Base-by-base conservation (phyloP, 2,329 filamentous ascomycete genomes). In the Pseudonectria buxi region DNA sequence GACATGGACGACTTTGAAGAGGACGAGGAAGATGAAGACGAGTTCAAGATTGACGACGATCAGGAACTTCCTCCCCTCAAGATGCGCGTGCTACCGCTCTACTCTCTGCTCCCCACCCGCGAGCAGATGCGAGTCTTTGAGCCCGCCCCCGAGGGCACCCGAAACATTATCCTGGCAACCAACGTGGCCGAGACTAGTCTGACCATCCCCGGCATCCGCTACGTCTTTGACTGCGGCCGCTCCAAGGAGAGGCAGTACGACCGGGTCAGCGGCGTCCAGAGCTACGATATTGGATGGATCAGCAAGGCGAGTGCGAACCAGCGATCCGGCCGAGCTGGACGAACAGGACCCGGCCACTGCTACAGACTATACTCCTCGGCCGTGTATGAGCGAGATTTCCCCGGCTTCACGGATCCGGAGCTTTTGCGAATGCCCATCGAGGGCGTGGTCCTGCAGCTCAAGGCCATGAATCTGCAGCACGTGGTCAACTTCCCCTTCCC, bases 151-250 rank as follows among this genome's bases (percentile, higher is more conserved):
- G 83, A 89, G 36, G 85, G 84, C 12, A 84, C 84, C 7, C 79
- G 92, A 7, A 74, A 92, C 15, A 85, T 98, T 33, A 83, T 98
- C 4, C 65, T 98, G 27, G 88, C 92, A 1, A 98, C 92, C 28
- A 98, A 98, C 60, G 87, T 98, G 29, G 92, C 92, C 0, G 92
- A 98, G 62, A 98, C 92, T 0, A 94, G 86, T 75, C 72, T 98
- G 56, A 98, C 92, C 1, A 98, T 98, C 38, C 90, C 92, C 0
- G 89, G 88, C 2, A 89, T 94, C 42, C 79, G 86, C 41, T 98
- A 95, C 55, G 92, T 98, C 7, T 95, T 98, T 44, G 90, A 96
- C 59, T 89, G 86, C 46, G 92, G 92, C 24, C 75, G 94, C 32
- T 83, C 86, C 25, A 98, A 98, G 60, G 89, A 95, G 59, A 83